Evolutionary conservation across 306 rosid species (phyloP).

Genomic region (Medicago ruthenica): DNA sequence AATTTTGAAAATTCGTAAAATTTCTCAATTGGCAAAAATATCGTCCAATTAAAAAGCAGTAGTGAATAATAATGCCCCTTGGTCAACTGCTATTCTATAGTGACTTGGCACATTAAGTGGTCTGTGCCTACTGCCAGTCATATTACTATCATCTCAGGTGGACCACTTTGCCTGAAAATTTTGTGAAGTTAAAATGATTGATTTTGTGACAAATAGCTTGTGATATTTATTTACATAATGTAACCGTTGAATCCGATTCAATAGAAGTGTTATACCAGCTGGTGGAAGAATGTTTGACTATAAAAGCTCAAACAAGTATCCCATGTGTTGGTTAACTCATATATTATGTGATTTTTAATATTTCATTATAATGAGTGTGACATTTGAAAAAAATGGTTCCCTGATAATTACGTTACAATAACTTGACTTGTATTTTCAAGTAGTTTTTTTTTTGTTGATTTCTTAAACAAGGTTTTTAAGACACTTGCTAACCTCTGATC

Average conservation of each 20-base stretch:
- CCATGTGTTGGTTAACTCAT: not conserved
- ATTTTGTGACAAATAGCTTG: not conserved
- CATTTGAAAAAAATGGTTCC: too few species aligned
- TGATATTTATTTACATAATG: not conserved
- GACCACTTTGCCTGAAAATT: not conserved
- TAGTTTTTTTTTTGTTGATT: too few species aligned
- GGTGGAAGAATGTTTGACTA: not conserved
- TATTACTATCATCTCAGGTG: not conserved
- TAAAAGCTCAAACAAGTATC: not conserved
- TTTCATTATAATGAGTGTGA: too few species aligned
- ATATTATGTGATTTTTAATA: too few species aligned
- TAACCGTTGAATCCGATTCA: not conserved
- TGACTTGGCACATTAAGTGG: conserved; percentile 5
- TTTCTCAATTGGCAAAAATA: not conserved
- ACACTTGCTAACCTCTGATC: too few species aligned
- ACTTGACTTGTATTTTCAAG: too few species aligned
- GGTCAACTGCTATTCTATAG: not conserved
- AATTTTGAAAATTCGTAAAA: too few species aligned
- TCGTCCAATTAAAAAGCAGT: not conserved
- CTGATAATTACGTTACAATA: too few species aligned
- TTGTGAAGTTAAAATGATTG: not conserved
- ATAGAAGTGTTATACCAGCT: not conserved
- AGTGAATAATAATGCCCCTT: not conserved
- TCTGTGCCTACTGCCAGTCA: not conserved
- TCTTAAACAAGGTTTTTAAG: too few species aligned